Evolutionary conservation across 768 basidiomycete species (phyloP).

Genomic region (Plicaturopsis crispa): DNA sequence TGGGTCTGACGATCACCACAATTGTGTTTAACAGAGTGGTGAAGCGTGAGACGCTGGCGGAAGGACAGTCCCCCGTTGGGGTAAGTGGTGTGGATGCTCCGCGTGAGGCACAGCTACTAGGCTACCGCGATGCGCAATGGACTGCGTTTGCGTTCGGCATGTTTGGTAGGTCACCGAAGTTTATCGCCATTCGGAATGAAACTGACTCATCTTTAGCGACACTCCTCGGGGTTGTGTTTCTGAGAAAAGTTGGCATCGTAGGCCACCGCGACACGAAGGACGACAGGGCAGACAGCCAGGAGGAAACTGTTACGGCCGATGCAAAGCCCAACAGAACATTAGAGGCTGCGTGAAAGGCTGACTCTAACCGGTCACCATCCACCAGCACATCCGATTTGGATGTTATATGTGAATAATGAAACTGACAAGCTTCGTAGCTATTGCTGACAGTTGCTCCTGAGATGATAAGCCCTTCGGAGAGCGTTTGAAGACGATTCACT

Average conservation of each 20-base stretch:
- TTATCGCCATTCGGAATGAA: not conserved
- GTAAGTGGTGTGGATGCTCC: slow-evolving; percentile 19
- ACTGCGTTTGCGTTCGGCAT: slow-evolving; percentile 53
- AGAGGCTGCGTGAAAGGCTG: too few relatives aligned
- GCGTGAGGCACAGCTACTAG: slow-evolving; percentile 34
- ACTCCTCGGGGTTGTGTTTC: slow-evolving; percentile 27
- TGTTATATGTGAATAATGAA: too few relatives aligned
- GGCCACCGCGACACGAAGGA: too few relatives aligned
- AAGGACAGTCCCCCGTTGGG: slow-evolving; percentile 18
- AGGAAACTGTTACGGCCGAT: too few relatives aligned
- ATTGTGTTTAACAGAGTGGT: slow-evolving; percentile 61
- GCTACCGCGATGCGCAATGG: slow-evolving; percentile 64
- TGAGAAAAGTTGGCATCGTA: slow-evolving; percentile 33
- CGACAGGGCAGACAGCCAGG: too few relatives aligned
- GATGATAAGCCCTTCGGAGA: too few relatives aligned
- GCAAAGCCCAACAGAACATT: too few relatives aligned
- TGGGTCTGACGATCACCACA: slow-evolving; percentile 66
- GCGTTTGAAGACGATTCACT: too few relatives aligned
- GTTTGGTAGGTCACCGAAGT: slow-evolving; percentile 34
- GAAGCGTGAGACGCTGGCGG: slow-evolving; percentile 13
- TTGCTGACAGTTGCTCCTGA: too few relatives aligned
- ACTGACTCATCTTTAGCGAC: slow-evolving; percentile 12
- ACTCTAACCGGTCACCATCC: too few relatives aligned
- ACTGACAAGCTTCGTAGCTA: too few relatives aligned
- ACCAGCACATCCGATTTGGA: too few relatives aligned